phyloP scores from a whole-genome alignment of 306 rosid genomes.

The Canavalia ensiformis region DNA sequence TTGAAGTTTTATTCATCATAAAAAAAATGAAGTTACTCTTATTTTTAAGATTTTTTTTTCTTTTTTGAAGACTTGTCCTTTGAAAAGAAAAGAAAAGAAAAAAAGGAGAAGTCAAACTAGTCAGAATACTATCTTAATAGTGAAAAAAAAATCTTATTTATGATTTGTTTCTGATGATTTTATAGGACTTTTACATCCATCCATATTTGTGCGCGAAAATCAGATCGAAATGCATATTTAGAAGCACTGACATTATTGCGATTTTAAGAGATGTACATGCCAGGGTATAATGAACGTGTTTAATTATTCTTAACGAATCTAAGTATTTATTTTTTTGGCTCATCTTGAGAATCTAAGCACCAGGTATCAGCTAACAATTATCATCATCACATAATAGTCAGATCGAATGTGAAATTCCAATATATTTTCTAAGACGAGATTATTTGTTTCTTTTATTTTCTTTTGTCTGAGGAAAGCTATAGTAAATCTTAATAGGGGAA shows the following conservation, averaged over 20 bases:
- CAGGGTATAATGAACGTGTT: too few relatives aligned
- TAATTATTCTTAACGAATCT: not conserved
- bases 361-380: too few relatives aligned
- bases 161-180: not conserved
- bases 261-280: not conserved
- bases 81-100: not conserved
- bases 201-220: not conserved
- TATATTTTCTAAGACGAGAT: not conserved
- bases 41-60: not conserved
- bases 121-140: not conserved
- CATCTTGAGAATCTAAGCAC: too few relatives aligned
- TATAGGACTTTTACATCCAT: not conserved
- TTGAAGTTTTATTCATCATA: not conserved
- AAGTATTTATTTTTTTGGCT: not conserved
- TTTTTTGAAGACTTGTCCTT: not conserved
- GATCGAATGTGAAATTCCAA: not conserved
- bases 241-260: not conserved
- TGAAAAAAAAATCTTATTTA: not conserved
- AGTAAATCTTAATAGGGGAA: not conserved
- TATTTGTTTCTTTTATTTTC: not conserved
- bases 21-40: not conserved
- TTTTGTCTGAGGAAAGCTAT: not conserved
- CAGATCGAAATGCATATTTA: not conserved
- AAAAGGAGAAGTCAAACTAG: not conserved
- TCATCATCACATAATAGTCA: too few relatives aligned